Conservation (phyloP, 768 basidiomycete species). For the Amanita jacksonii region DNA sequence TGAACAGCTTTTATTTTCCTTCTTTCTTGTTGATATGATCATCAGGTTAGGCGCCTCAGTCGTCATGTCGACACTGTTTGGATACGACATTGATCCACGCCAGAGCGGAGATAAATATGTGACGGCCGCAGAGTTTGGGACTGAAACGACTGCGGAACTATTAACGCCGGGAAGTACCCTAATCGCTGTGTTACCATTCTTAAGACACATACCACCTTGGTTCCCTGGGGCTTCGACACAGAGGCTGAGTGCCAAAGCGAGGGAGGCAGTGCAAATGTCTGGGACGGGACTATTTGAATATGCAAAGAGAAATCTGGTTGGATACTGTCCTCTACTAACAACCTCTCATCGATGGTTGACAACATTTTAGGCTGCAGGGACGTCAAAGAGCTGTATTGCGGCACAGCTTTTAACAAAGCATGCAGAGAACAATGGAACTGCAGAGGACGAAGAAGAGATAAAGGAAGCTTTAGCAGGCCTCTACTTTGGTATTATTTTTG, state of each 20-base stretch:
- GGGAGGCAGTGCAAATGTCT: neutral
- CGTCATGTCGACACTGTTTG: neutral
- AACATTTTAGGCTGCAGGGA: neutral
- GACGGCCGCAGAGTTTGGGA: neutral
- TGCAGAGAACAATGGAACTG: neutral
- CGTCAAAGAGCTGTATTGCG: neutral
- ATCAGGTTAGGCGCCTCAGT: neutral
- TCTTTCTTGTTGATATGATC: too few relatives aligned
- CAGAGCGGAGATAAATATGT: neutral
- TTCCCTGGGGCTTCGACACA: neutral
- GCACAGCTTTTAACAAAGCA: neutral
- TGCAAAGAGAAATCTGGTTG: neutral
- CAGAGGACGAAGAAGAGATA: neutral
- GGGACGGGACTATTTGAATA: slow-evolving; percentile 1
- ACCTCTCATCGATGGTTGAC: too few relatives aligned
- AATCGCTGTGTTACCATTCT: slow-evolving; percentile 1
- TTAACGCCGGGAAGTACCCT: neutral
- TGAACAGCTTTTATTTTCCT: too few relatives aligned
- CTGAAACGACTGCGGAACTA: neutral
- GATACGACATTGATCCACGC: neutral
- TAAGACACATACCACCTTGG: slow-evolving; percentile 3
- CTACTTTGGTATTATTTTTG: neutral
- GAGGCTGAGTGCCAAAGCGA: neutral
- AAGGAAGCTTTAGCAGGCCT: neutral
- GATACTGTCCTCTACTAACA: neutral